phyloP scores from a whole-genome alignment of 2,329 filamentous ascomycete genomes.

The Reticulascus tulasneorum region DNA sequence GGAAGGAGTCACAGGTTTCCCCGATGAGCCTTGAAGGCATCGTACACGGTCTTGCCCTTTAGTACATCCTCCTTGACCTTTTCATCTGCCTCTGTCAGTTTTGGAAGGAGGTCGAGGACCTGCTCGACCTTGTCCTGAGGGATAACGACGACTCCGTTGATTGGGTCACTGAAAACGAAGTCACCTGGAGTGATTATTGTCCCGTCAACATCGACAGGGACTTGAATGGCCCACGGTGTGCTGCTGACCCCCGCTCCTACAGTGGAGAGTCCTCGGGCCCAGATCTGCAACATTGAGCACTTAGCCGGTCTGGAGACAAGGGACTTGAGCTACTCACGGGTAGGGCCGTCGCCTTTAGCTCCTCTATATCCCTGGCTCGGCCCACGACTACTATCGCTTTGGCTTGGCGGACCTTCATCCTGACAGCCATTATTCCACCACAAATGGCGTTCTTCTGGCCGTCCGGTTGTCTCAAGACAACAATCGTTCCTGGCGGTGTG shows the following conservation, averaged over 20 bases:
- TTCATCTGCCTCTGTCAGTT: constrained; percentile 47
- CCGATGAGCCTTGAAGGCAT: constrained; percentile 61
- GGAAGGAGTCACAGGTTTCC: constrained; percentile 27
- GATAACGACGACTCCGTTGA: constrained; percentile 67
- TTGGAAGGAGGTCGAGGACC: constrained; percentile 58
- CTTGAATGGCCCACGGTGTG: constrained; percentile 50
- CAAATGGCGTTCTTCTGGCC: constrained; percentile 66
- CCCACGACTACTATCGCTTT: constrained; percentile 64
- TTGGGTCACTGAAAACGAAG: constrained; percentile 64
- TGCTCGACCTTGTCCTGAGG: constrained; percentile 56
- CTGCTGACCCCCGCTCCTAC: constrained; percentile 55
- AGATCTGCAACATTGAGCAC: constrained; percentile 36
- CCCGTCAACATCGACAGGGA: constrained; percentile 39
- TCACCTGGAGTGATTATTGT: constrained; percentile 52
- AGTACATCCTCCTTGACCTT: constrained; percentile 63
- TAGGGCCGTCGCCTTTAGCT: constrained; percentile 51
- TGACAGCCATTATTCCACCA: constrained; percentile 71
- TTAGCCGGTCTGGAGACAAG: background rate
- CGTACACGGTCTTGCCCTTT: constrained; percentile 56
- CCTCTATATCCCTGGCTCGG: constrained; percentile 61
- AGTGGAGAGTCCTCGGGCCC: constrained; percentile 52
- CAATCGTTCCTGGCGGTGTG: constrained; percentile 54
- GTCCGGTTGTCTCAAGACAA: constrained; percentile 62
- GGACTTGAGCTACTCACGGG: constrained; percentile 41
- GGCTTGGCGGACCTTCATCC: constrained; percentile 61